Conservation (phyloP, 768 basidiomycete species). For the Peribolospora baueri region DNA sequence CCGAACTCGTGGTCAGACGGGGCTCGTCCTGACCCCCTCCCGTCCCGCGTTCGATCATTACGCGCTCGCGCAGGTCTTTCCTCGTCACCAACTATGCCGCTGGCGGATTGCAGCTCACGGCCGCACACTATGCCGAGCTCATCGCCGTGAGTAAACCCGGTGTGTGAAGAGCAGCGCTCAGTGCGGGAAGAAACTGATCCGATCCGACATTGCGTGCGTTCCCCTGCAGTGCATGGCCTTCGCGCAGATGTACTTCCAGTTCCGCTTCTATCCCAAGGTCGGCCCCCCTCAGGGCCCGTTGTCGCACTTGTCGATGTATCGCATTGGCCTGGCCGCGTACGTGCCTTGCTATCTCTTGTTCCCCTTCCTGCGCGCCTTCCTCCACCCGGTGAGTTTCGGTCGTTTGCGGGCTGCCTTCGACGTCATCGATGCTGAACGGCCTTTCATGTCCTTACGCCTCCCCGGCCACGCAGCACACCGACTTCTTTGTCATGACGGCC, state of each 20-base stretch:
- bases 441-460: slow-evolving; percentile 44
- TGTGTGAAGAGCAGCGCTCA: background rate
- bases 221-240: slow-evolving; percentile 54
- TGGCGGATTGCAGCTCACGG: slow-evolving; percentile 76
- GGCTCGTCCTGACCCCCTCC: background rate
- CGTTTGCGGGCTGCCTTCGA: slow-evolving; percentile 28
- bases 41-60: slow-evolving; percentile 19
- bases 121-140: slow-evolving; percentile 74
- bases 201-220: slow-evolving; percentile 81
- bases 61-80: slow-evolving; percentile 68
- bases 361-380: slow-evolving; percentile 12
- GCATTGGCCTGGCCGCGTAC: slow-evolving; percentile 30
- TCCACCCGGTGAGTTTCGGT: slow-evolving; percentile 1
- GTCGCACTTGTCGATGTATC: slow-evolving; percentile 31
- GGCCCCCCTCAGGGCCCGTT: slow-evolving; percentile 21
- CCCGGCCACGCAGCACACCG: slow-evolving; percentile 41
- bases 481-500: slow-evolving; percentile 59
- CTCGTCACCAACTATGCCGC: slow-evolving; percentile 33
- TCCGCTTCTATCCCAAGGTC: slow-evolving; percentile 21
- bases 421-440: slow-evolving; percentile 74
- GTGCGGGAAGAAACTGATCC: slow-evolving; percentile 3
- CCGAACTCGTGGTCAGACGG: background rate
- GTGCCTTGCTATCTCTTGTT: slow-evolving; percentile 13
- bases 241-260: slow-evolving; percentile 13
- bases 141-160: slow-evolving; percentile 27